Conservation (phyloP, 192 early-diverging fungal genomes). For the Chytriomyces confervae region DNA sequence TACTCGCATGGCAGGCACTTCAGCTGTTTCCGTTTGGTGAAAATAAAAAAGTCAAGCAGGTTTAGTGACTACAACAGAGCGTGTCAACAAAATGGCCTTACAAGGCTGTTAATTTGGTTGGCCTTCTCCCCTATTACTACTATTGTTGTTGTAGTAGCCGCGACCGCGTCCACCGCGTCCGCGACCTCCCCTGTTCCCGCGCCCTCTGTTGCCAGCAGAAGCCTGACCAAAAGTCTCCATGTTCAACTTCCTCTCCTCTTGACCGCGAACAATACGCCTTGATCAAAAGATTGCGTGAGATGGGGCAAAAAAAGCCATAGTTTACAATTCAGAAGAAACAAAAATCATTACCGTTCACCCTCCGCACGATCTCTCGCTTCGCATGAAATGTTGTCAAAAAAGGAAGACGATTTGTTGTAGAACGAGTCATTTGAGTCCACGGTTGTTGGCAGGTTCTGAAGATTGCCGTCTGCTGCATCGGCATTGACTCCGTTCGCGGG, state of each 20-base stretch:
- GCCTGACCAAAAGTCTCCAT: conserved; percentile 96
- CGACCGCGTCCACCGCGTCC: conserved; percentile 30
- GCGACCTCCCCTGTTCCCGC: conserved; percentile 37
- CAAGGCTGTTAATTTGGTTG: too few species aligned
- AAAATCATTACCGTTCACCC: conserved; percentile 54
- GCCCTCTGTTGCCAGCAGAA: conserved; percentile 34
- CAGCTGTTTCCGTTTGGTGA: too few species aligned
- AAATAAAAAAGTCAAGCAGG: too few species aligned
- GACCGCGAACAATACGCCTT: conserved; percentile 72
- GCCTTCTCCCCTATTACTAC: too few species aligned
- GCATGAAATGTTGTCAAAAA: conserved; percentile 99
- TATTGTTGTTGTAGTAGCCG: conserved; percentile 2
- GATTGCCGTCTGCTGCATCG: conserved; percentile 37
- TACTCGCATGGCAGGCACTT: too few species aligned
- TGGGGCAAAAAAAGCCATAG: neutral
- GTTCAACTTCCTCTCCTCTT: conserved; percentile 90
- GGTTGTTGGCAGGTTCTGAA: conserved; percentile 43
- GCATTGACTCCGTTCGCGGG: neutral
- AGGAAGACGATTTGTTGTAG: conserved; percentile 79
- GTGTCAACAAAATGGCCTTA: too few species aligned
- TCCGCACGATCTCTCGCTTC: conserved; percentile 88
- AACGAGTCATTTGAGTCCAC: conserved; percentile 62
- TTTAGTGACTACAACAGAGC: too few species aligned
- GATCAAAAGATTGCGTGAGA: neutral
- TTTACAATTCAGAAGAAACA: conserved; percentile 1